Evolutionary conservation across 495 filamentous ascomycete species (phyloP).

Genomic region (Emericellopsis terricola): DNA sequence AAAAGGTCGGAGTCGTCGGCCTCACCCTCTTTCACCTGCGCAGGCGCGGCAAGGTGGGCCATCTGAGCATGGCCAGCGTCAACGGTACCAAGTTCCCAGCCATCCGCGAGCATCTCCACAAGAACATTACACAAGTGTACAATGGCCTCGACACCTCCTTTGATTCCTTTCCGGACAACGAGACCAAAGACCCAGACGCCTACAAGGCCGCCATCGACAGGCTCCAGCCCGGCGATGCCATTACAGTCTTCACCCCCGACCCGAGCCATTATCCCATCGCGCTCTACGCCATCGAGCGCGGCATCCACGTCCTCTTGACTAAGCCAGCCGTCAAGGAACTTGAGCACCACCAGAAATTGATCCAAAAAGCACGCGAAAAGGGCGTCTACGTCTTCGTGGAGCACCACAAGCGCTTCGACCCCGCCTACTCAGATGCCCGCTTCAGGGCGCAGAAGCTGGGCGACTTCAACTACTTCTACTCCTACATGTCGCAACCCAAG

Average conservation of each 20-base stretch:
- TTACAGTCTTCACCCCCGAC: slow-evolving; percentile 95
- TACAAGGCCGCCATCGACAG: slow-evolving; percentile 86
- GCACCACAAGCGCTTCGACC: slow-evolving; percentile 93
- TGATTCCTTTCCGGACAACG: slow-evolving; percentile 59
- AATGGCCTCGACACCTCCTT: slow-evolving; percentile 75
- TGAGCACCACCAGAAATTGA: slow-evolving; percentile 54
- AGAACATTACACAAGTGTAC: slow-evolving; percentile 78
- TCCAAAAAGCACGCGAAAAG: slow-evolving; percentile 52
- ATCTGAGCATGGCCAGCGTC: slow-evolving; percentile 77
- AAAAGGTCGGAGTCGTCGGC: slow-evolving; percentile 86
- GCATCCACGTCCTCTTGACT: slow-evolving; percentile 81
- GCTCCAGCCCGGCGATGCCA: slow-evolving; percentile 64
- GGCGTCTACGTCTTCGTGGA: slow-evolving; percentile 86
- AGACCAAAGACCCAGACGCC: slow-evolving; percentile 52
- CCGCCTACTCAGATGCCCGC: slow-evolving; percentile 75
- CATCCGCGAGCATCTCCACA: slow-evolving; percentile 72
- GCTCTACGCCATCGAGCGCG: slow-evolving; percentile 73
- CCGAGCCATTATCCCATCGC: slow-evolving; percentile 91
- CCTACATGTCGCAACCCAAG: slow-evolving; percentile 93
- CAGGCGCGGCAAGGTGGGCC: slow-evolving; percentile 70
- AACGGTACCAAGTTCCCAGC: slow-evolving; percentile 79
- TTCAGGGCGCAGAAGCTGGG: slow-evolving; percentile 57
- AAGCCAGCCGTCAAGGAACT: slow-evolving; percentile 86
- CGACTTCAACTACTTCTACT: slow-evolving; percentile 96
- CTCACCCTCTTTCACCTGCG: slow-evolving; percentile 81